Evolutionary conservation across 2,329 filamentous ascomycete species (phyloP), one percentile per base, ranked within the genome.

Genomic region (Colletotrichum limetticola): DNA sequence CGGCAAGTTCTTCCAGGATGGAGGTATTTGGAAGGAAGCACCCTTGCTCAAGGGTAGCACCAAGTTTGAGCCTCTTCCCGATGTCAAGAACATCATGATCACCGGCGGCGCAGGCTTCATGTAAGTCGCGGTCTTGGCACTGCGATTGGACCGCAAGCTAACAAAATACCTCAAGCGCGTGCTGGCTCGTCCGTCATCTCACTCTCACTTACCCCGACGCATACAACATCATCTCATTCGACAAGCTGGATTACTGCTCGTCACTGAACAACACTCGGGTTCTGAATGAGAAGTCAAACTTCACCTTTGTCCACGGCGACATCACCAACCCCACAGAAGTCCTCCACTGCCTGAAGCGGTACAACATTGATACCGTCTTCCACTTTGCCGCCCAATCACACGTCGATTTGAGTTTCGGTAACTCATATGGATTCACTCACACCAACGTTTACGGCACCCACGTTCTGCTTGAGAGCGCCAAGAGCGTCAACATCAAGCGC

Each of bases 331-430:
- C 91, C 1, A 85, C 86, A 6, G 90, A 94, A 77, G 92, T 96
- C 3, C 87, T 93, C 75, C 88, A 90, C 77, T 94, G 91, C 79
- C 88, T 96, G 78, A 88, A 92, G 80, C 88, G 90, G 74, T 87
- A 94, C 83, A 87, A 90, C 42, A 92, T 96, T 77, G 94, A 96
- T 80, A 95, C 93, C 65, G 88, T 97, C 74, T 91, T 96, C 81
- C 94, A 96, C 82, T 95, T 97, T 78, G 94, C 94, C 3, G 94
- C 94, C n/a, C 92, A 95, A 83, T 94, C 93, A 8, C 94, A 96
- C 79, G 94, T 97, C 63, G 93, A 96, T 78, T 83, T 95, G 77
- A 94, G 92, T 79, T 97, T 97, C 78, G 92, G 92, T 63, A 95
- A 96, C 83, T 94, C 93, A 11, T 94, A 94, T 80, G 89, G 91